Conservation (phyloP, 331 rosid species). For the Ulmus americana region DNA sequence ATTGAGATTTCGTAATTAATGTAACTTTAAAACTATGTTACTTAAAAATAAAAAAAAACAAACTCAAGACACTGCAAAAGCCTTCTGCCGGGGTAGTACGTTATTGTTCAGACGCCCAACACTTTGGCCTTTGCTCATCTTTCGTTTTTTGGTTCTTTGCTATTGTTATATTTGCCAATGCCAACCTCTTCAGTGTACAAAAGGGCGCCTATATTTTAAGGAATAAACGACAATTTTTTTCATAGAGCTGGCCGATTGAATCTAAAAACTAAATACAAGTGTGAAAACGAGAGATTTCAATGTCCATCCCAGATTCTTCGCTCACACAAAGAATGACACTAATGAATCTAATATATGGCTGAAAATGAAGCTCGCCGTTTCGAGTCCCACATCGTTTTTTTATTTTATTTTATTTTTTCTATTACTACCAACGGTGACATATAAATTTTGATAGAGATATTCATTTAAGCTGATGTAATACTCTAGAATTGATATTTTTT, state of each 20-base stretch:
- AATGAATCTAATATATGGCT: neutral
- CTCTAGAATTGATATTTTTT: neutral
- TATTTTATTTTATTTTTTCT: neutral
- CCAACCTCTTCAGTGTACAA: neutral
- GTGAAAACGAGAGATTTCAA: neutral
- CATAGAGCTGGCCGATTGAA: neutral
- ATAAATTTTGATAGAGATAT: neutral
- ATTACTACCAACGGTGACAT: neutral
- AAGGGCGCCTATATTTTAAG: neutral
- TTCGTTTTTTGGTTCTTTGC: neutral
- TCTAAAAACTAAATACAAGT: neutral
- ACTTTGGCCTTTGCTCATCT: neutral
- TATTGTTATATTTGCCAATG: neutral
- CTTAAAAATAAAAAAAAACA: too few species aligned
- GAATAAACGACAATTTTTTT: neutral
- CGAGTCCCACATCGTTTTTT: neutral
- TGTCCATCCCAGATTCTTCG: neutral
- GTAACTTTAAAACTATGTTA: too few species aligned
- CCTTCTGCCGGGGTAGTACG: too few species aligned
- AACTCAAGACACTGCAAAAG: too few species aligned
- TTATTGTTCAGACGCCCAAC: too few species aligned
- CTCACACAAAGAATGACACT: neutral
- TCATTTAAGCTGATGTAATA: neutral
- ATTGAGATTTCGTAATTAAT: too few species aligned
- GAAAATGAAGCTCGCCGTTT: neutral